Base-by-base conservation (phyloP, 306 rosid genomes). In the Sechiopsis laciniata region DNA sequence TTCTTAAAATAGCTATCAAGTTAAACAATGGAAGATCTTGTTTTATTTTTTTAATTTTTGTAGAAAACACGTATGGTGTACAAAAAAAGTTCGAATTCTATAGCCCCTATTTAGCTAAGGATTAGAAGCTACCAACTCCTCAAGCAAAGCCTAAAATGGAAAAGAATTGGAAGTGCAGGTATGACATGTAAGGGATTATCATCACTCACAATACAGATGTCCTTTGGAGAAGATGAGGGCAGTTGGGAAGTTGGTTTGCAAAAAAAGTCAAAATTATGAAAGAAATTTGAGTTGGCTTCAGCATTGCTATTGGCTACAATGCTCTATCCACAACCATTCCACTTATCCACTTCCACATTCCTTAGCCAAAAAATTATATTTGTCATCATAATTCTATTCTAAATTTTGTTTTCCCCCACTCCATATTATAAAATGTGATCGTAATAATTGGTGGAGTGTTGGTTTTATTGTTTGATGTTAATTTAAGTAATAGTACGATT, bases 221-320 rank as follows among this genome's bases (percentile, higher is more conserved):
- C 63, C 7, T 58, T 11, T 58, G 63, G 29, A 20, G 35, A 58
- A 20, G 35, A 58, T 58, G 15, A 21, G 63, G 15, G 62, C 62
- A 56, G 63, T 58, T 58, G 63, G 62, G 20, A 59, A 59, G 40
- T 22, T 22, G 65, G 65, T 59, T 12, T 59, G 65, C 55, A 52
- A 52, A 56, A 56, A 10, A 20, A 10, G 20, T 3, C 37, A 59
- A 10, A 60, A 60, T 24, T 26, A 26, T 12, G 45, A 15, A 29
- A 26, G 5, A 60, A 66, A 45, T 16, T 65, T 65, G 72, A 66
- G 10, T 42, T 65, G 71, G 71, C 16, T 65, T 65, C 9, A 42
- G 71, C 40, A 17, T 57, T 35, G 52, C 17, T 5, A 8, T 37
- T 37, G 71, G 13, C 51, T 14, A 4, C 12, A 37, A 9, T 2